Evolutionary conservation across 768 basidiomycete species (phyloP).

Genomic region (Trametes coccinea): DNA sequence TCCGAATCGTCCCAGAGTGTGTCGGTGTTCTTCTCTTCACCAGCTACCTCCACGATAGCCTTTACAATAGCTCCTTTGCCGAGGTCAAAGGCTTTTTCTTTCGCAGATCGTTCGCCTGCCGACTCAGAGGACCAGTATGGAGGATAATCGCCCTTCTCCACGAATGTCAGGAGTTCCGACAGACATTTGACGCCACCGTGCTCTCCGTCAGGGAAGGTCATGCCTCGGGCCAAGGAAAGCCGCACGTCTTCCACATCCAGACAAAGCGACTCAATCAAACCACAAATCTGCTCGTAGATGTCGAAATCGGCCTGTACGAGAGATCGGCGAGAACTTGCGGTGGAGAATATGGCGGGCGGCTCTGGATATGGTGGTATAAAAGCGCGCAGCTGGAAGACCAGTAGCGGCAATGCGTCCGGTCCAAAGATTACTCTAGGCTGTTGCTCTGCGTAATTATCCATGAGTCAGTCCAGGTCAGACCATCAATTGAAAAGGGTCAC

Average conservation of each 20-base stretch:
- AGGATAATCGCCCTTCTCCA: conserved; percentile 71
- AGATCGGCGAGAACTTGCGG: conserved; percentile 41
- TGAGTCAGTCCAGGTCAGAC: neutral
- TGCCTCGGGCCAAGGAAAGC: conserved; percentile 65
- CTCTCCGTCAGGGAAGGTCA: conserved; percentile 54
- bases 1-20: conserved; percentile 74
- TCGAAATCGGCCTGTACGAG: conserved; percentile 71
- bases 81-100: conserved; percentile 72
- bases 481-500: conserved; percentile 13
- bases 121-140: conserved; percentile 55
- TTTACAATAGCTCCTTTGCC: conserved; percentile 89
- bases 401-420: conserved; percentile 61
- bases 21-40: conserved; percentile 76
- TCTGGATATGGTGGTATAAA: conserved; percentile 58
- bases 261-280: conserved; percentile 72
- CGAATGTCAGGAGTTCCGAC: conserved; percentile 65
- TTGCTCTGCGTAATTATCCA: neutral
- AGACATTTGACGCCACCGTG: conserved; percentile 60
- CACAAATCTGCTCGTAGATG: conserved; percentile 71
- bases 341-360: conserved; percentile 40
- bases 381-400: conserved; percentile 56
- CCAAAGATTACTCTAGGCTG: conserved; percentile 60
- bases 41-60: conserved; percentile 81
- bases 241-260: conserved; percentile 80
- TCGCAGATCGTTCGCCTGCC: conserved; percentile 51